Base-by-base conservation (phyloP, 1,284 basidiomycete genomes). In the Hortiboletus rubellus region DNA sequence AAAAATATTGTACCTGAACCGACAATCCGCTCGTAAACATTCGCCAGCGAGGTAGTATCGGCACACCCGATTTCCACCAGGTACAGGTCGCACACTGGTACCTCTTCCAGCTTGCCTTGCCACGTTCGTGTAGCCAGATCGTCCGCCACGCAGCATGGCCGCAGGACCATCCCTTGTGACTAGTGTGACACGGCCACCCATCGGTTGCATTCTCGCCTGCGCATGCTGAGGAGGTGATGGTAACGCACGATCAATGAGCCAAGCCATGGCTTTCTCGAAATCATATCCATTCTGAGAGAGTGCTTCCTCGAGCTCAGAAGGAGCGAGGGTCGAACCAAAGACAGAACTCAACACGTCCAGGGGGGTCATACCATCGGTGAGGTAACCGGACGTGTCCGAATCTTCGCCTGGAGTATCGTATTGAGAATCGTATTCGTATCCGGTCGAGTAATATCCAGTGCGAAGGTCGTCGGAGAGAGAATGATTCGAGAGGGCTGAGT, bases 1-100 rank as follows among this genome's bases (percentile, higher is more conserved):
- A 18, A 15, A 46, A 42, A 7, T 44, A 18, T 83, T 67, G 61
- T 57, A 94, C 94, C 93, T 96, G 78, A 98, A 99, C 58, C 96
- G 87, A 77, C 97, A 99, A 76, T 99, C 96, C 50, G 94, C 92
- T 51, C 96, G 79, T 54, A 98, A 78, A 72, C 96, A 99, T 74
- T 98, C 96, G 18, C 97, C 97, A 8, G 94, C 93, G 38, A 99
- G 82, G 74, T 95, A 99, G 74, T 98, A 99, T 55, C 97, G 82
- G 72, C 96, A 99, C 41, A 99, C 95, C 54, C 89, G 78, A 65
- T 73, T 70, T 7, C 86, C 85, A 46, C 82, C 81, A 48, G 79
- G 77, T 0, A 74, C 76, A 36, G 86, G 81, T 14, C 86, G 81
- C 3, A 83, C 81, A 63, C 85, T 85, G 2, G 80, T 76, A 17